Evolutionary conservation across 2,329 filamentous ascomycete genomes (phyloP).

Genomic region (Claviceps citrina): DNA sequence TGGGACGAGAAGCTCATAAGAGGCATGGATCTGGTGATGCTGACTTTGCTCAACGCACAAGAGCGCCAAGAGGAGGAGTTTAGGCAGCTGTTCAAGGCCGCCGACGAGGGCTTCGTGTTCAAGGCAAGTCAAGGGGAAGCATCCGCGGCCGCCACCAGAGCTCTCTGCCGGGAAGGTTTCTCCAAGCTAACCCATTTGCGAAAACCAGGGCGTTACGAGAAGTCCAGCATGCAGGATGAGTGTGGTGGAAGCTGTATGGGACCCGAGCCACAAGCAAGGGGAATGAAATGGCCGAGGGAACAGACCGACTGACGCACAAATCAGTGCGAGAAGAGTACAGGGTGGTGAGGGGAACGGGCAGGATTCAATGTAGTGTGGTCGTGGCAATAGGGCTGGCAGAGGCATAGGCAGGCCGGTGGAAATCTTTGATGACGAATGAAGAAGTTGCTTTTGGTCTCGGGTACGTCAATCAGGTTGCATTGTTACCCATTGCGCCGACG

Average conservation of each 20-base stretch:
- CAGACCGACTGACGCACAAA: neutral
- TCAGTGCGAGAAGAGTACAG: no score
- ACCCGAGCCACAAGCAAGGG: conserved; percentile 8
- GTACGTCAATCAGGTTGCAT: no score
- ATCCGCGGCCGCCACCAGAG: no score
- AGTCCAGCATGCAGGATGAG: conserved; percentile 30
- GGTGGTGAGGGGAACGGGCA: no score
- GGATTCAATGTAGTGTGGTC: no score
- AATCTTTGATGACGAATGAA: no score
- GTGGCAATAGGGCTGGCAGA: no score
- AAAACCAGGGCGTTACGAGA: conserved; percentile 24
- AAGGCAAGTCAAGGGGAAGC: no score
- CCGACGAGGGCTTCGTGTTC: conserved; percentile 28
- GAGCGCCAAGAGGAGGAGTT: conserved; percentile 34
- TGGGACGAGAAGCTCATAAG: conserved; percentile 33
- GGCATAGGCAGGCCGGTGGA: no score
- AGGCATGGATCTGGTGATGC: conserved; percentile 37
- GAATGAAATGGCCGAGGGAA: neutral
- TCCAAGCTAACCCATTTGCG: neutral
- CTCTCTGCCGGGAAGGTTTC: no score
- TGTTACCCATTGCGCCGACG: no score
- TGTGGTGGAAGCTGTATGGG: conserved; percentile 33
- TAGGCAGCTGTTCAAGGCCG: conserved; percentile 25
- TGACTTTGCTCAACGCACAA: conserved; percentile 34
- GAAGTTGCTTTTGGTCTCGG: no score